Evolutionary conservation across 768 basidiomycete species (phyloP).

Genomic region (Auricularia heimuer): DNA sequence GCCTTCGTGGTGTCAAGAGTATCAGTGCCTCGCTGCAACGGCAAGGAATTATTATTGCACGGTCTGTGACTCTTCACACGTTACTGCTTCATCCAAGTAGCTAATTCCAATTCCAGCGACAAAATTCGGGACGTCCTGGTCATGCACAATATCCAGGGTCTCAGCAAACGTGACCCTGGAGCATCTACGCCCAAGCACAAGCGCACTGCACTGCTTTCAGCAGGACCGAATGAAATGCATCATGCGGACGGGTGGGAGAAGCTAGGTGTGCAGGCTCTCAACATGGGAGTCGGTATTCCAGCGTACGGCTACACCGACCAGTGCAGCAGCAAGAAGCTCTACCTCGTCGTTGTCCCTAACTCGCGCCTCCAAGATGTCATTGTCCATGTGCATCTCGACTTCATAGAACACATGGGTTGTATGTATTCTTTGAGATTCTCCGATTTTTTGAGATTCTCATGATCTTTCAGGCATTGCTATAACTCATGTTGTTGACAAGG

Average conservation of each 20-base stretch:
- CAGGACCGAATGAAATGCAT: not conserved
- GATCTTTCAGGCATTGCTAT: conserved; percentile 16
- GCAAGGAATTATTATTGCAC: not conserved
- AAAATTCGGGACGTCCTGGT: not conserved
- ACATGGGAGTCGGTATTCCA: conserved; percentile 22
- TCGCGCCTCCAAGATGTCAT: conserved; percentile 14
- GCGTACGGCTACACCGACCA: conserved; percentile 24
- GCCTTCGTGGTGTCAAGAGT: no score
- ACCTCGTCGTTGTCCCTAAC: conserved; percentile 19
- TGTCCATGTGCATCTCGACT: conserved; percentile 26
- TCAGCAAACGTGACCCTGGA: not conserved
- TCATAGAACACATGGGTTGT: conserved; percentile 20
- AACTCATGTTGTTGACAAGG: conserved; percentile 21
- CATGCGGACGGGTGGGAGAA: conserved; percentile 24
- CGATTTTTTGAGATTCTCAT: not conserved
- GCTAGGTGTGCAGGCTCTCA: conserved; percentile 15
- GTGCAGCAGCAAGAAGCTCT: conserved; percentile 13
- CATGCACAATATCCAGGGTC: not conserved
- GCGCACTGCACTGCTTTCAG: not conserved
- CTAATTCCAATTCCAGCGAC: not conserved
- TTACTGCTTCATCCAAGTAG: no score
- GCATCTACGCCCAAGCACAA: not conserved
- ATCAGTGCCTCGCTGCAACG: not conserved
- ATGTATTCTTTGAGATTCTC: conserved; percentile 4
- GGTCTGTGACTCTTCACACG: not conserved